A percentile compares a stretch with the other conserved stretches of the same genome.
phyloP scores from a whole-genome alignment of 768 basidiomycete genomes.

The Sarcodon sp. region DNA sequence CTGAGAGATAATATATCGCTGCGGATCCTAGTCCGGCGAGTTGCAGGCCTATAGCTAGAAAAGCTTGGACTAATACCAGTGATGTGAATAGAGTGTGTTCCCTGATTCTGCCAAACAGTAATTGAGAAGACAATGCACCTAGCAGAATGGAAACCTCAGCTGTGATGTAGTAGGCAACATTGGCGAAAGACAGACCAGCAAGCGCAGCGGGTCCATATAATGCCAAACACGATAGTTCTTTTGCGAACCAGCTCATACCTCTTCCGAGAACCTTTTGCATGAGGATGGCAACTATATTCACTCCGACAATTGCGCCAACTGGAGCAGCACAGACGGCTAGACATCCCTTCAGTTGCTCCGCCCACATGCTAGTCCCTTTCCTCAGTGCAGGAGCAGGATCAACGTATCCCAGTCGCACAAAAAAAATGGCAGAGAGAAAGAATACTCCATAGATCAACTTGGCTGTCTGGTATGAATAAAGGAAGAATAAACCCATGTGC shows the following conservation, averaged over 20 bases:
- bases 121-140: constrained; percentile 58
- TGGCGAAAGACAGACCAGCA: constrained; percentile 35
- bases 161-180: neutral
- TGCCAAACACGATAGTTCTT: constrained; percentile 46
- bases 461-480: constrained; percentile 67
- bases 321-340: constrained; percentile 37
- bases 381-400: constrained; percentile 22
- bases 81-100: constrained; percentile 56
- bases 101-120: constrained; percentile 32
- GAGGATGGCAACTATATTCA: constrained; percentile 61
- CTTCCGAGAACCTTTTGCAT: constrained; percentile 51
- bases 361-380: constrained; percentile 24
- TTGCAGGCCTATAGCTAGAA: constrained; percentile 48
- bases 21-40: constrained; percentile 61
- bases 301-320: constrained; percentile 42
- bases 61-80: constrained; percentile 45
- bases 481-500: constrained; percentile 50
- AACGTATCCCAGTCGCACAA: constrained; percentile 27
- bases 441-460: constrained; percentile 45
- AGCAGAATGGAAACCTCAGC: constrained; percentile 1
- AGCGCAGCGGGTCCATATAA: constrained; percentile 70
- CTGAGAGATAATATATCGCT: constrained; percentile 57
- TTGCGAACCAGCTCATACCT: constrained; percentile 79
- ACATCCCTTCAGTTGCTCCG: constrained; percentile 28
- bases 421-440: constrained; percentile 29